Conservation (phyloP, 108 stramenopile genomes). For the Cylindrotheca closterium region DNA sequence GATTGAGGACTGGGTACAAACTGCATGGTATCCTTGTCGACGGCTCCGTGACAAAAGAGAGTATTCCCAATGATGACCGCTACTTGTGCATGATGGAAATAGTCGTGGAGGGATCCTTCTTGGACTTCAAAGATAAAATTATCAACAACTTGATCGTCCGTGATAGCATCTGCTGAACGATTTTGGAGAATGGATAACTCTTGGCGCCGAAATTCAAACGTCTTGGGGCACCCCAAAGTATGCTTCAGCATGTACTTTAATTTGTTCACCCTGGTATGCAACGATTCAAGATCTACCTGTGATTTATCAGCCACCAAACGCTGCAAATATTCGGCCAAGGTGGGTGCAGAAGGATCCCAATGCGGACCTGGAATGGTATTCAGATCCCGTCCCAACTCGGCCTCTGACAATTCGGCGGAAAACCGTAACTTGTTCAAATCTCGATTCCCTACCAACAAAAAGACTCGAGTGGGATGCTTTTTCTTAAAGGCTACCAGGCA, state of each 20-base stretch:
- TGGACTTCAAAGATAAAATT: constrained; percentile 53
- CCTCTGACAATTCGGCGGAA: constrained; percentile 42
- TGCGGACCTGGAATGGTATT: constrained; percentile 42
- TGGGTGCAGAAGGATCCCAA: constrained; percentile 51
- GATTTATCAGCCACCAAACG: neutral
- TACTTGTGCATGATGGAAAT: constrained; percentile 46
- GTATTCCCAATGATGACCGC: constrained; percentile 56
- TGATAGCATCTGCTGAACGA: constrained; percentile 7
- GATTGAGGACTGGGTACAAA: constrained; percentile 48
- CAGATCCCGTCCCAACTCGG: constrained; percentile 37
- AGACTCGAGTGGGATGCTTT: constrained; percentile 54
- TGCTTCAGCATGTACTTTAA: constrained; percentile 58
- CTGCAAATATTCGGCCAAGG: constrained; percentile 40
- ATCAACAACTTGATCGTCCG: constrained; percentile 59
- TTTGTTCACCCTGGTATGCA: constrained; percentile 43
- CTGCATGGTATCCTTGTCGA: constrained; percentile 45
- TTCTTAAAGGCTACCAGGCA: constrained; percentile 52
- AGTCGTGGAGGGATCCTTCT: constrained; percentile 50
- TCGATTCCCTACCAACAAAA: constrained; percentile 71
- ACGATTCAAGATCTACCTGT: neutral
- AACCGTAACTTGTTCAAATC: constrained; percentile 80
- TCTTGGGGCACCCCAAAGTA: constrained; percentile 63
- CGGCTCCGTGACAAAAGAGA: constrained; percentile 71
- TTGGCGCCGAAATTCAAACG: constrained; percentile 63
- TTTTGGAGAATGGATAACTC: constrained; percentile 39